Conservation (phyloP, 805 yeast genomes). For the Schwanniomyces polymorphus region DNA sequence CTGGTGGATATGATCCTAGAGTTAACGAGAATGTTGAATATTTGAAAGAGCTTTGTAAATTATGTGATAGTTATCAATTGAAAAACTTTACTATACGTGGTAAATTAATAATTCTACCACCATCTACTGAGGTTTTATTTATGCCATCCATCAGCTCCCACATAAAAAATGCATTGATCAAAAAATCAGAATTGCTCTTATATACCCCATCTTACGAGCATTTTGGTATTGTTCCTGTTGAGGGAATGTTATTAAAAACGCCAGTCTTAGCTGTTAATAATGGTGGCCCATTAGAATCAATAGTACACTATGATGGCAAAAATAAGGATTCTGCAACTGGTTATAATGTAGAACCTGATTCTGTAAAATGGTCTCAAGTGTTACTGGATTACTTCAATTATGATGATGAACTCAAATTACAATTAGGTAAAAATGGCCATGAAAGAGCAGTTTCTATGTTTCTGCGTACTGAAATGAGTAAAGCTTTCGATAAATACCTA, state of each 20-base stretch:
- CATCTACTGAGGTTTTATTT: constrained; percentile 57
- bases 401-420: constrained; percentile 13
- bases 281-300: constrained; percentile 93
- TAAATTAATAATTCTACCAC: constrained; percentile 33
- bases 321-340: constrained; percentile 55
- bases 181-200: constrained; percentile 57
- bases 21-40: constrained; percentile 76
- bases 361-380: constrained; percentile 54
- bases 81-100: constrained; percentile 46
- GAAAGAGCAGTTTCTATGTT: constrained; percentile 38
- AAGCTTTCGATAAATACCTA: constrained; percentile 22
- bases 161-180: constrained; percentile 61
- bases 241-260: constrained; percentile 82
- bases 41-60: constrained; percentile 55
- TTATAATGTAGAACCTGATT: constrained; percentile 51
- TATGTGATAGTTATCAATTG: constrained; percentile 48
- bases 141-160: constrained; percentile 75
- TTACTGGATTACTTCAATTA: constrained; percentile 38
- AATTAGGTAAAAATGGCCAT: constrained; percentile 36
- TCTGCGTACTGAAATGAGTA: constrained; percentile 45
- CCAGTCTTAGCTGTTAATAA: constrained; percentile 84
- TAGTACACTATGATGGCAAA: constrained; percentile 34
- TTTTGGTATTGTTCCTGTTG: constrained; percentile 97
- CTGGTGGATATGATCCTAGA: constrained; percentile 89
- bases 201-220: constrained; percentile 94